Percentiles rank a stretch among this genome's conserved stretches.
These are phyloP conservation scores for Endoconidiophora laricicola DNA, from an alignment of 2,329 filamentous ascomycete species.

Conservation along the genomic window DNA sequence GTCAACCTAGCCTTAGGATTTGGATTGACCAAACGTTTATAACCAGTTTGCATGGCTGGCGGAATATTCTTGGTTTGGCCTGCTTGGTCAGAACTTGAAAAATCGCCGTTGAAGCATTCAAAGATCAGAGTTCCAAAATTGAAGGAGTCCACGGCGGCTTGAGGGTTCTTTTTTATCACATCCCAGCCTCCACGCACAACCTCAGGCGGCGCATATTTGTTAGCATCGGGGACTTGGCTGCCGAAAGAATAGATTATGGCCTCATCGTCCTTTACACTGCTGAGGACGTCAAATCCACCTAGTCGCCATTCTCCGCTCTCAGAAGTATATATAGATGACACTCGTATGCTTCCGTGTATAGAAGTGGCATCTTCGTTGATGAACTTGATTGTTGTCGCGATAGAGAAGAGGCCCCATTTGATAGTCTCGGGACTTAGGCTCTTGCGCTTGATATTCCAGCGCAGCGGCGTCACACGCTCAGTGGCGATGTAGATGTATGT, in stretches of 20 bases:
- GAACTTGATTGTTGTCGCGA: slow-evolving; percentile 87
- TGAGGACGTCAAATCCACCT: slow-evolving; percentile 82
- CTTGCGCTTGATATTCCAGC: slow-evolving; percentile 80
- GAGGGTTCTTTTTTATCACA: slow-evolving; percentile 63
- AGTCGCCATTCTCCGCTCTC: slow-evolving; percentile 98
- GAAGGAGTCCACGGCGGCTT: slow-evolving; percentile 74
- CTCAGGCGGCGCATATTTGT: slow-evolving; percentile 74
- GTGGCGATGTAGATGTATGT: slow-evolving; percentile 92
- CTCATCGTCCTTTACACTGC: slow-evolving; percentile 90
- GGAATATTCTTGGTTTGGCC: slow-evolving; percentile 77
- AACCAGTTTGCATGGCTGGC: slow-evolving; percentile 74
- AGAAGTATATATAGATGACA: slow-evolving; percentile 77
- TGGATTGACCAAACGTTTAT: slow-evolving; percentile 73
- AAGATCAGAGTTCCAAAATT: slow-evolving; percentile 70
- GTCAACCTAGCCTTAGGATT: slow-evolving; percentile 82
- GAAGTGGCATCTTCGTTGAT: slow-evolving; percentile 88
- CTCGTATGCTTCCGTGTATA: slow-evolving; percentile 73
- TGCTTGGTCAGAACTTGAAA: slow-evolving; percentile 58
- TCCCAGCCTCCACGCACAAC: slow-evolving; percentile 82
- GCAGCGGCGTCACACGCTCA: slow-evolving; percentile 70
- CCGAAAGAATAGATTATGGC: slow-evolving; percentile 88
- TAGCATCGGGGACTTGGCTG: slow-evolving; percentile 70
- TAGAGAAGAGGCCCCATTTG: slow-evolving; percentile 84
- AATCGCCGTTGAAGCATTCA: slow-evolving; percentile 83
- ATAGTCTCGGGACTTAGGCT: slow-evolving; percentile 80